Percentiles rank a stretch among this genome's conserved stretches.
phyloP scores from a whole-genome alignment of 345 rosid genomes.

The Kandelia obovata region DNA sequence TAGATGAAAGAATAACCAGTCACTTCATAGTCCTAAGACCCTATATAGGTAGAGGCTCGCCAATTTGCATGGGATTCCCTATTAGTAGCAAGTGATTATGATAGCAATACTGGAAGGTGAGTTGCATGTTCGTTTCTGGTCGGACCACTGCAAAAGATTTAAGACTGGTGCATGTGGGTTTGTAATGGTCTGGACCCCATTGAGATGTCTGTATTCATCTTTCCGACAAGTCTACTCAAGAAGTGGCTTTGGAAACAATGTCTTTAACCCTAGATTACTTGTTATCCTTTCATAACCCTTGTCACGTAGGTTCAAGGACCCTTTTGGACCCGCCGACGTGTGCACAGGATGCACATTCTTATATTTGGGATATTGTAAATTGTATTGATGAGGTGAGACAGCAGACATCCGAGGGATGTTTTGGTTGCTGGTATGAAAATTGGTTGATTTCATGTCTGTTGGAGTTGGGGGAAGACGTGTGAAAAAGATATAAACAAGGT shows the following conservation, averaged over 20 bases:
- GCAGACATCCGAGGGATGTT: no score
- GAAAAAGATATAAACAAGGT: no score
- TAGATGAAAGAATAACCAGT: conserved; percentile 1
- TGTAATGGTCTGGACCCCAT: conserved; percentile 12
- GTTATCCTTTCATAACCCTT: neutral
- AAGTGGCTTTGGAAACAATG: neutral
- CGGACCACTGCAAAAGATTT: conserved; percentile 6
- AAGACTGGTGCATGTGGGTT: conserved; percentile 13
- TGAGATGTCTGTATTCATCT: neutral
- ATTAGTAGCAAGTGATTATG: neutral
- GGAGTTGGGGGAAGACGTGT: no score
- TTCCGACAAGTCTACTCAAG: conserved; percentile 2
- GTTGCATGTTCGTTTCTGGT: conserved; percentile 12
- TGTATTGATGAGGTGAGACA: no score
- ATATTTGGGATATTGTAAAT: no score
- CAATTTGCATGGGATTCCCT: conserved; percentile 14
- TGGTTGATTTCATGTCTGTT: no score
- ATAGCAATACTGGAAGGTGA: conserved; percentile 7
- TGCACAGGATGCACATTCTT: no score
- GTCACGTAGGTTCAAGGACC: neutral
- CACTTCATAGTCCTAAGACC: conserved; percentile 1
- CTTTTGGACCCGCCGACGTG: no score
- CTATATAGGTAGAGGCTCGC: neutral
- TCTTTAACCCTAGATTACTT: neutral
- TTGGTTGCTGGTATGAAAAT: no score